Conservation (phyloP, 2,329 filamentous ascomycete genomes). For the Magnaporthiopsis rhizophila region DNA sequence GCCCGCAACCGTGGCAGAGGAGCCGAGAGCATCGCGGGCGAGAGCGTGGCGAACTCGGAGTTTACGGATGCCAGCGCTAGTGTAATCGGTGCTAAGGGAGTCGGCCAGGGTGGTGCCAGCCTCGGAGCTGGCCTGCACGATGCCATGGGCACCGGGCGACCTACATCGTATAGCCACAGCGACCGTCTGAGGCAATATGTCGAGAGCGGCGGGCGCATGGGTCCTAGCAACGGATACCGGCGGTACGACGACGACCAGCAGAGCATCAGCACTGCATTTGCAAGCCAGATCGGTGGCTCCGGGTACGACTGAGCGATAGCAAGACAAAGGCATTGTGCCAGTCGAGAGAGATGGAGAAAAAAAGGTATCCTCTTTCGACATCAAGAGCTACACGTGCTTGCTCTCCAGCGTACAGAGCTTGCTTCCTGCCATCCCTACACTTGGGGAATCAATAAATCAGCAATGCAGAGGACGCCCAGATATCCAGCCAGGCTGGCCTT, state of each 20-base stretch:
- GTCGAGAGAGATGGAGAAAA: not conserved
- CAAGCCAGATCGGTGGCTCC: constrained; percentile 73
- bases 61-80: constrained; percentile 76
- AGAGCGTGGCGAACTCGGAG: constrained; percentile 88
- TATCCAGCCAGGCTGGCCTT: not conserved
- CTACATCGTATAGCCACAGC: constrained; percentile 63
- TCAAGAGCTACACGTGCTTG: not conserved
- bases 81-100: constrained; percentile 65
- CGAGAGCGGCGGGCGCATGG: constrained; percentile 69
- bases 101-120: constrained; percentile 80
- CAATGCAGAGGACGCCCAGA: not conserved
- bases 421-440: not conserved
- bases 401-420: not conserved
- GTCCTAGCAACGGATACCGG: constrained; percentile 54
- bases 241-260: constrained; percentile 86
- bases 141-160: constrained; percentile 56
- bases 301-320: constrained; percentile 40
- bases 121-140: constrained; percentile 73
- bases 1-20: constrained; percentile 32
- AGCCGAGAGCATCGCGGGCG: constrained; percentile 75
- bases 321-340: not conserved
- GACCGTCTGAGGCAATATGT: constrained; percentile 94
- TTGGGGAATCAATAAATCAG: not conserved
- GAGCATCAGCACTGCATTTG: constrained; percentile 93
- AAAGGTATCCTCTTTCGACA: not conserved